phyloP scores from a whole-genome alignment of 2,329 filamentous ascomycete species.

The Ceratocystis cubensis region DNA sequence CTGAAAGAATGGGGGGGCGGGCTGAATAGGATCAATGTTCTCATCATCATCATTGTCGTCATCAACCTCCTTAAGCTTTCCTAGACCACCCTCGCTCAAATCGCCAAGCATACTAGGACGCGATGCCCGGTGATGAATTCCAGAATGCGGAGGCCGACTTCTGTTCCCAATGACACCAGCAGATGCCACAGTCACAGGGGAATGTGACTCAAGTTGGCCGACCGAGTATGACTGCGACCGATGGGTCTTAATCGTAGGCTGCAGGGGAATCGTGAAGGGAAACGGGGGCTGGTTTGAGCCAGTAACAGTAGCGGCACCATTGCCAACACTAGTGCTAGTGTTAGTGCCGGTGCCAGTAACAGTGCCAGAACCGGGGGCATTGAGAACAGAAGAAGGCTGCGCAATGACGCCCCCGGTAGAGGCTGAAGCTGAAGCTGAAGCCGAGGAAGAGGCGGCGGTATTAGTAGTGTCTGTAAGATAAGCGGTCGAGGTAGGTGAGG shows the following conservation, averaged over 20 bases:
- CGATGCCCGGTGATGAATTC: constrained; percentile 69
- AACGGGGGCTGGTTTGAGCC: constrained; percentile 53
- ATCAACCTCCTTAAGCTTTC: constrained; percentile 58
- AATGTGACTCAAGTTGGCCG: constrained; percentile 69
- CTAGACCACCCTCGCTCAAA: constrained; percentile 52
- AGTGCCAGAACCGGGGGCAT: constrained; percentile 32
- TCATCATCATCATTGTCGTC: constrained; percentile 57
- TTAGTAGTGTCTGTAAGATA: constrained; percentile 38
- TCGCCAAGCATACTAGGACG: constrained; percentile 65
- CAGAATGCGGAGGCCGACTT: constrained; percentile 43
- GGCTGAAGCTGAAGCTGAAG: constrained; percentile 35
- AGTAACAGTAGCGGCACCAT: constrained; percentile 22
- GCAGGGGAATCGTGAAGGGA: constrained; percentile 74
- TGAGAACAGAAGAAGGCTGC: constrained; percentile 40
- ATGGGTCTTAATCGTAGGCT: constrained; percentile 84
- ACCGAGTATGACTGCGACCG: constrained; percentile 95
- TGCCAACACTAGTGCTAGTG: no score
- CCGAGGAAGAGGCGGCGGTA: constrained; percentile 29
- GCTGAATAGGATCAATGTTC: constrained; percentile 40
- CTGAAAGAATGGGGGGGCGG: constrained; percentile 36
- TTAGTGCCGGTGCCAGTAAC: constrained; percentile 30
- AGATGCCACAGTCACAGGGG: constrained; percentile 32
- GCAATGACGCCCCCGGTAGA: constrained; percentile 26
- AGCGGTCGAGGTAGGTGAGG: constrained; percentile 56
- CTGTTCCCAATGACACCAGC: constrained; percentile 41